Evolutionary conservation across 495 filamentous ascomycete species (phyloP).

Genomic region (Neurospora sp.): DNA sequence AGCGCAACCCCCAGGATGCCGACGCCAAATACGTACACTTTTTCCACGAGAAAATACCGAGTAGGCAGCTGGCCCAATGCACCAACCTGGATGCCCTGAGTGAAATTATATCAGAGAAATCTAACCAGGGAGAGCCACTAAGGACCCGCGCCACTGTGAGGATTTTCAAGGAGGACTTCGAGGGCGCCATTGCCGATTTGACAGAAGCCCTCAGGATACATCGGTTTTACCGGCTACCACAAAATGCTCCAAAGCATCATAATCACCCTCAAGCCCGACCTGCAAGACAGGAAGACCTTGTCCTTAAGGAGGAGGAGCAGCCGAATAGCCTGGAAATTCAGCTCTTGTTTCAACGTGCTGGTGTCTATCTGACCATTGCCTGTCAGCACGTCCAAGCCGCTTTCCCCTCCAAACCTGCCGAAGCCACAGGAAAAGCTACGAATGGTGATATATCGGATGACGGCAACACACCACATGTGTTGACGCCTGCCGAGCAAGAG

Average conservation of each 20-base stretch:
- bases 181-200: slow-evolving; percentile 56
- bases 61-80: slow-evolving; percentile 61
- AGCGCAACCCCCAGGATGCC: slow-evolving; percentile 48
- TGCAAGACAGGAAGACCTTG: slow-evolving; percentile 40
- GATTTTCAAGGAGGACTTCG: slow-evolving; percentile 64
- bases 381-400: slow-evolving; percentile 42
- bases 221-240: slow-evolving; percentile 38
- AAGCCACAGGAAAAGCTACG: neutral
- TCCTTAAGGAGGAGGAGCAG: slow-evolving; percentile 56
- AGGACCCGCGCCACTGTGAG: slow-evolving; percentile 62
- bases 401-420: neutral
- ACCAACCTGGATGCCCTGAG: slow-evolving; percentile 55
- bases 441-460: neutral
- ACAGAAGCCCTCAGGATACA: slow-evolving; percentile 52
- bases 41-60: slow-evolving; percentile 81
- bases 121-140: slow-evolving; percentile 53
- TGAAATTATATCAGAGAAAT: slow-evolving; percentile 52
- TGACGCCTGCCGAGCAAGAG: slow-evolving; percentile 25
- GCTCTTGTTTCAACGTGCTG: slow-evolving; percentile 64
- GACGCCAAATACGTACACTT: slow-evolving; percentile 79
- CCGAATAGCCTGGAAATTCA: slow-evolving; percentile 64
- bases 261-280: neutral
- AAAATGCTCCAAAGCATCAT: slow-evolving; percentile 28
- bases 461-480: neutral
- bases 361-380: slow-evolving; percentile 62